Base-by-base conservation (phyloP, 768 basidiomycete genomes). In the Lactifluus volemus region DNA sequence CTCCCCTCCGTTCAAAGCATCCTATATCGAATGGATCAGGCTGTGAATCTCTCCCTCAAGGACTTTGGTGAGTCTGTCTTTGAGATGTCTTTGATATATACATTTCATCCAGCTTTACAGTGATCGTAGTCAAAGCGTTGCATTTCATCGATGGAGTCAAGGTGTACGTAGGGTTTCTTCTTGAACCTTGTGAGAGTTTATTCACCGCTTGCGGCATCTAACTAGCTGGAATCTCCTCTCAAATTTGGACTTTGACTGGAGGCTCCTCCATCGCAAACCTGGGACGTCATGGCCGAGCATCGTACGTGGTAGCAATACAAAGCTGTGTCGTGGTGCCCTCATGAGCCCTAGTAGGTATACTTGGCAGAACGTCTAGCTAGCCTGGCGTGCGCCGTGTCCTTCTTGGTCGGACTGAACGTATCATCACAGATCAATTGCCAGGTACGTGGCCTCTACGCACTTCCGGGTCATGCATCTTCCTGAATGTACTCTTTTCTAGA, bases 241-340 rank as follows among this genome's bases (percentile, higher is more conserved):
- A 8, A 60, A 60, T 41, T 32, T 60, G 60, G 59, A 50, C n/a
- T 60, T 60, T 29, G 60, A 60, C 53, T 60, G 60, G 60, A 55
- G 3, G 30, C 49, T 60, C 41, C 19, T 60, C 41, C 9, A 7
- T 34, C 34, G 48, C 32, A 44, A 34, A 25, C 41, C 32, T 0
- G 15, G 17, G 6, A 7, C 17, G 32, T 38, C n/a, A 45, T 55
- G 48, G 53, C 53, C 60, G 0, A 29, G 53, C 41, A 5, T 55
- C 17, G 60, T 60, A 25, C 17, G 60, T 55, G 1, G 32, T 15
- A 29, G 21, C 47, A 12, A 39, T 29, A 6, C 11, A 30, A 10
- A n/a, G 57, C 11, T 29, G 25, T 0, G 3, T 32, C n/a, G 6
- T 19, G n/a, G 19, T 25, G 39, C 21, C 0, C 45, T 32, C 29